phyloP scores from a whole-genome alignment of 805 yeast genomes.

The Tetrapisispora fleetii region DNA sequence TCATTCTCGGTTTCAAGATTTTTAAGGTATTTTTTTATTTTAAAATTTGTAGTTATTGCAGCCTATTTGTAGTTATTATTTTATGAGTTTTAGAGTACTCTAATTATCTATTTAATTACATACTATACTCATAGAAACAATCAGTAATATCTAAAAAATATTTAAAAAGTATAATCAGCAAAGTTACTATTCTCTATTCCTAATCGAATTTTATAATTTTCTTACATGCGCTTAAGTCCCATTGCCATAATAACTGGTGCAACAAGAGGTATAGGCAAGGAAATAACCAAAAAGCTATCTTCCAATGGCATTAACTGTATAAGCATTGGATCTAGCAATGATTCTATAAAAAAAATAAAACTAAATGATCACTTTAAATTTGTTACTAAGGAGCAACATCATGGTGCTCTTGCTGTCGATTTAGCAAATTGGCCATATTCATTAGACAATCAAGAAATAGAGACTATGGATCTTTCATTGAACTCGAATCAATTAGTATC shows the following conservation, averaged over 20 bases:
- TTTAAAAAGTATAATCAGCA: too few relatives aligned
- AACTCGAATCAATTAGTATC: background rate
- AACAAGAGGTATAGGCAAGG: conserved; percentile 35
- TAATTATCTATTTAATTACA: too few relatives aligned
- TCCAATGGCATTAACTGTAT: conserved; percentile 20
- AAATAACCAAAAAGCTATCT: conserved; percentile 23
- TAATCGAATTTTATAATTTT: too few relatives aligned
- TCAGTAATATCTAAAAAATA: too few relatives aligned
- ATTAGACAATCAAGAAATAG: conserved; percentile 5
- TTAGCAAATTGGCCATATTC: conserved; percentile 24
- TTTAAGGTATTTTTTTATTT: too few relatives aligned
- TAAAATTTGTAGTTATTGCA: too few relatives aligned
- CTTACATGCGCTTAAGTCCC: conserved; percentile 5
- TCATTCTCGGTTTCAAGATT: too few relatives aligned
- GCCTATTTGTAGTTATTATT: too few relatives aligned
- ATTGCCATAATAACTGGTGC: conserved; percentile 35
- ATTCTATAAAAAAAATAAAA: conserved; percentile 6
- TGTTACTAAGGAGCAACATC: conserved; percentile 11
- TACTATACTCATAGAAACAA: too few relatives aligned
- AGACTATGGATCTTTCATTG: conserved; percentile 10
- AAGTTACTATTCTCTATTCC: too few relatives aligned
- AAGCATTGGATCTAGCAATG: conserved; percentile 17
- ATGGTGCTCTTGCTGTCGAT: conserved; percentile 22
- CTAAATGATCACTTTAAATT: conserved; percentile 6
- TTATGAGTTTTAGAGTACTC: too few relatives aligned